Base-by-base conservation (phyloP, 2,329 filamentous ascomycete species). In the Trichoderma hamatum region DNA sequence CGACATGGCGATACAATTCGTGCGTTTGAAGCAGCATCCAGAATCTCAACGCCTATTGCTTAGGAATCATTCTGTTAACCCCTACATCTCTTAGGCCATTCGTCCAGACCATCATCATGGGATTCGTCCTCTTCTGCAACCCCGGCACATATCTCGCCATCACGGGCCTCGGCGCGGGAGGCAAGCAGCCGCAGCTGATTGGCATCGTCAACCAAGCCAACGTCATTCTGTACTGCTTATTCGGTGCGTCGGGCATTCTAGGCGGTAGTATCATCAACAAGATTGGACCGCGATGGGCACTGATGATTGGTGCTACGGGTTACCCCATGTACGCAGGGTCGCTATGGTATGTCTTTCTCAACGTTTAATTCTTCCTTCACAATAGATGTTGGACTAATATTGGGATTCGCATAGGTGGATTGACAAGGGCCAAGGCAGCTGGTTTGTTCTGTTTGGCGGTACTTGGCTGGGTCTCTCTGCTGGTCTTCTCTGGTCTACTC, bases 401-500 rank as follows among this genome's bases (percentile, higher is more conserved):
- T 52, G n/a, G 4, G 5, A 9, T 13, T 5, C 30, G 5, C 5
- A 24, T 19, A 69, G 68, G 68, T 69, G 62, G 54, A 69, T 69
- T 54, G 68, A 69, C 46, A 59, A 60, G 46, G 68, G 62, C n/a
- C 21, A 69, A 66, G 68, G 68, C 19, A 51, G 34, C 43, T 69
- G 68, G 70, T 94, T 93, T 80, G 88, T 90, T 76, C 87, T 92
- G 73, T 93, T 94, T 74, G 88, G 92, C 7, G 92, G 92, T 72
- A 89, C 63, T 36, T 67, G 63, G 56, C 56, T 67, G 43, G 68
- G 63, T 19, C 64, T 70, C n/a, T 61, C 64, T 19, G 63, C 68
- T 1, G 68, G 90, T 76, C 84, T 95, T 54, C 84, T 96, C 49
- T 96, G 92, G 92, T 90, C 90, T 36, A 92, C 91, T 1, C 92